Evolutionary conservation across 1,284 basidiomycete genomes (phyloP).

Genomic region (Erythrobasidium hasegawianum): DNA sequence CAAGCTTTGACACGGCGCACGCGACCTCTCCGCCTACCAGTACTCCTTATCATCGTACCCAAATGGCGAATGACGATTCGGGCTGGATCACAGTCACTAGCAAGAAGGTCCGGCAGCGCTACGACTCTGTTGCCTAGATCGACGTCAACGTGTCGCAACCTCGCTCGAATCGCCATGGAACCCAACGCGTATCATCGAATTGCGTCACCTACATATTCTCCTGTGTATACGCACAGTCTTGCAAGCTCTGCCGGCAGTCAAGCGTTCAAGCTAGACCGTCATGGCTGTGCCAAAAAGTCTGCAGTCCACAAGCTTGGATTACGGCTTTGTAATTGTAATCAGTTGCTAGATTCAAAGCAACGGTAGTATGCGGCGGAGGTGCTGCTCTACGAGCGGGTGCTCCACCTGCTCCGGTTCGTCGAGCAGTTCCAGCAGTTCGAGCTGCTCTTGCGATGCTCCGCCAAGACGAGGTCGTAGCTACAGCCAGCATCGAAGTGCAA

Average conservation of each 20-base stretch:
- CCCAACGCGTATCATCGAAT: neutral
- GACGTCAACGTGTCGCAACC: neutral
- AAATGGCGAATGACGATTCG: neutral
- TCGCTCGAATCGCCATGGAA: neutral
- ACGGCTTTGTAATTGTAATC: no score
- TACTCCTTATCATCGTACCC: neutral
- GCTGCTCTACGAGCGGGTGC: neutral
- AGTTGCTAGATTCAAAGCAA: no score
- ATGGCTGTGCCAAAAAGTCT: conserved; percentile 4
- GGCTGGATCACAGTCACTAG: conserved; percentile 28
- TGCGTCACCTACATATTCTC: neutral
- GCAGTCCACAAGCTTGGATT: no score
- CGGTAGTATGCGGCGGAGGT: neutral
- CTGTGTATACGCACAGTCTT: neutral
- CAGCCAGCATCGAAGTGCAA: neutral
- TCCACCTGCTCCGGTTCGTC: neutral
- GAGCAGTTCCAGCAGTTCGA: neutral
- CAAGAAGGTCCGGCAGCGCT: conserved; percentile 4
- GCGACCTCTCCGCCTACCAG: no score
- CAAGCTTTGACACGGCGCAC: no score
- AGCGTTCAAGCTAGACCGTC: neutral
- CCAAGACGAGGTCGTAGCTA: neutral
- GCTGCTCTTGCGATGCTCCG: neutral
- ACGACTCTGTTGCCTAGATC: no score
- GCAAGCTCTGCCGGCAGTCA: neutral